Evolutionary conservation across 2,329 filamentous ascomycete species (phyloP), one percentile per base, ranked within the genome.

Genomic region (Diplodia mutila): DNA sequence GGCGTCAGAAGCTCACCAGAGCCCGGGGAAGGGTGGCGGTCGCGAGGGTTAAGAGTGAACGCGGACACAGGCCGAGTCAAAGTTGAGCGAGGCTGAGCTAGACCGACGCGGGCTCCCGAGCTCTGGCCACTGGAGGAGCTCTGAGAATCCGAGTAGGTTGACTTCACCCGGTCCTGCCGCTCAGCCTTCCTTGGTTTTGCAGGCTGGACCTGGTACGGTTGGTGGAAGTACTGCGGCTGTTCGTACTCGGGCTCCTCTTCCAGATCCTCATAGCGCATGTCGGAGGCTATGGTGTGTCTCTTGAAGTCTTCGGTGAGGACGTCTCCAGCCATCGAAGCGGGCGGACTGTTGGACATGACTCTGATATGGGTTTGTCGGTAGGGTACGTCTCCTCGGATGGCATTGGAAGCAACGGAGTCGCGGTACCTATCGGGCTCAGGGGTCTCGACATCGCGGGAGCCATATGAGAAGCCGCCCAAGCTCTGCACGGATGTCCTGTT

Each of bases 1-100:
- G 81, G 69, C 72, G 75, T 73, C 75, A 80, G 52, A 77, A 82
- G 71, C 52, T 76, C 73, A 7, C 78, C 79, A 18, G 85, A 87
- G 34, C 84, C 76, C 65, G 79, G 80, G 18, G 85, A 85, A 21
- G 86, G 87, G 48, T 46, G 82, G 39, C 90, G 87, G 39, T 90
- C 89, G 64, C 89, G 87, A 39, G 81, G 80, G 32, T 85, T 86
- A 69, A 88, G 80, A 2, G 92, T 95, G 77, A 93, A 94, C 5
- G 90, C 84, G 14, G 94, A 97, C 27, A 85, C 85, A 5, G 93
- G 93, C 63, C 94, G 86, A 49, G 86, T 85, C 70, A 91, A 76
- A 16, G 87, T 87, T 68, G 82, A 87, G 73, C 80, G 87, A 71
- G 85, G 82, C 68, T 82, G 74, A 59, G 77, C 75, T 46, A 78